These are phyloP conservation scores for Fomitopsis schrenkii DNA, from an alignment of 1,284 basidiomycete genomes.

Conservation along the genomic window DNA sequence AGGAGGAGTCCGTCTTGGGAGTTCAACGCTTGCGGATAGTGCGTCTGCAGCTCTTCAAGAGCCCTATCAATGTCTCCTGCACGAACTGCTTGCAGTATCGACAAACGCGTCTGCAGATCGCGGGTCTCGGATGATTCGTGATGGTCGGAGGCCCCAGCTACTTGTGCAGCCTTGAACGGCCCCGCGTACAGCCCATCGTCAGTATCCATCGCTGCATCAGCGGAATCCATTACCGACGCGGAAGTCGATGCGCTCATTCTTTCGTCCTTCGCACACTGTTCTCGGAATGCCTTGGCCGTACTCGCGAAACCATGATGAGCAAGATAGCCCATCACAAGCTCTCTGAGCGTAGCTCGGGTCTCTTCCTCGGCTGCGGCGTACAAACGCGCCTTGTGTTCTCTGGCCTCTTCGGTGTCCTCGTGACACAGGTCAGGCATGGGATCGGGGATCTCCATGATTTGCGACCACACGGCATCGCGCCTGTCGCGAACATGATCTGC, in stretches of 20 bases:
- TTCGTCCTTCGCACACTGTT: constrained; percentile 18
- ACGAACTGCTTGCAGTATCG: constrained; percentile 63
- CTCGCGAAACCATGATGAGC: constrained; percentile 75
- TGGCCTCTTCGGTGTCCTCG: constrained; percentile 10
- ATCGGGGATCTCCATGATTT: constrained; percentile 50
- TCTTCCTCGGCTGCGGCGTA: constrained; percentile 21
- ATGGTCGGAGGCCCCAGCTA: constrained; percentile 8
- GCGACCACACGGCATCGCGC: constrained; percentile 57
- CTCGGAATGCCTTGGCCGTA: constrained; percentile 62
- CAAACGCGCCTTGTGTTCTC: constrained; percentile 13
- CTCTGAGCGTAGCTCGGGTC: constrained; percentile 45
- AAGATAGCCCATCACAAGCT: constrained; percentile 76
- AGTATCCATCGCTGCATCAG: constrained; percentile 33
- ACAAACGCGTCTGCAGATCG: constrained; percentile 62
- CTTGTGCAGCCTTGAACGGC: constrained; percentile 5
- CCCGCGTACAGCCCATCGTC: constrained; percentile 15
- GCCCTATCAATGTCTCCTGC: constrained; percentile 71
- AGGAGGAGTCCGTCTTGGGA: constrained; percentile 62
- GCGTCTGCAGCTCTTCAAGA: constrained; percentile 46
- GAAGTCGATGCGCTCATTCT: background rate
- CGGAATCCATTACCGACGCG: constrained; percentile 29
- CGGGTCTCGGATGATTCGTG: constrained; percentile 24
- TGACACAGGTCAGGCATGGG: constrained; percentile 20
- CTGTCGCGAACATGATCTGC: constrained; percentile 72
- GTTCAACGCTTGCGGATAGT: constrained; percentile 62